phyloP scores from a whole-genome alignment of 805 yeast genomes.

The Monosporozyma solicola region DNA sequence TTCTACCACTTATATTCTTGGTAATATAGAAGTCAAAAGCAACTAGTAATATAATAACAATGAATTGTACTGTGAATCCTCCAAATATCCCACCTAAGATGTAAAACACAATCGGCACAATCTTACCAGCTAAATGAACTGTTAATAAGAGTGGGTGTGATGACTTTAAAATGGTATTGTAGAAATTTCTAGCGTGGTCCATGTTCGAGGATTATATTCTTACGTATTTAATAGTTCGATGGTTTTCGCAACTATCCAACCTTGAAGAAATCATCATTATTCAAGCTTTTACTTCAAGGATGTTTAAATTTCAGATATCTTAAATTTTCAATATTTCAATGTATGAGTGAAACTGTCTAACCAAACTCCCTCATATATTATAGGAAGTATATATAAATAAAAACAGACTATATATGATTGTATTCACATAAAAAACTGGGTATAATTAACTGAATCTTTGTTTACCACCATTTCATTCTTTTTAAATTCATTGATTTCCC shows the following conservation, averaged over 20 bases:
- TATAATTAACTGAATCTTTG: slow-evolving; percentile 46
- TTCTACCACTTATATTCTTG: slow-evolving; percentile 83
- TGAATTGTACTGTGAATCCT: slow-evolving; percentile 47
- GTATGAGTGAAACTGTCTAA: background rate
- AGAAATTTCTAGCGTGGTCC: slow-evolving; percentile 27
- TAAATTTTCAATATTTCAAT: background rate
- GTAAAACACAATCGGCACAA: slow-evolving; percentile 27
- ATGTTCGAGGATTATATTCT: slow-evolving; percentile 5
- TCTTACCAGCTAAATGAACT: slow-evolving; percentile 25
- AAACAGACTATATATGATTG: background rate
- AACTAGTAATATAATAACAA: slow-evolving; percentile 60
- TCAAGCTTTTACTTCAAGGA: background rate
- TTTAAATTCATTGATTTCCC: slow-evolving; percentile 57
- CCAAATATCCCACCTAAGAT: slow-evolving; percentile 25
- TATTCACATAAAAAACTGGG: slow-evolving; percentile 44
- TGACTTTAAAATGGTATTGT: slow-evolving; percentile 28
- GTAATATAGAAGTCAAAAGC: slow-evolving; percentile 93
- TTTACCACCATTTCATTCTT: slow-evolving; percentile 61
- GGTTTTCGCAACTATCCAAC: no score
- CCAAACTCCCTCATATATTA: background rate
- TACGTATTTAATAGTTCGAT: no score
- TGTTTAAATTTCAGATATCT: background rate
- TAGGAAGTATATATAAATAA: background rate
- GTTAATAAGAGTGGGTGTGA: slow-evolving; percentile 28
- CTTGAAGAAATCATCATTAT: no score